Percentiles rank a stretch among this genome's conserved stretches.
These are phyloP conservation scores for Quercus dentata DNA, from an alignment of 306 rosid genomes.

Conservation along the genomic window DNA sequence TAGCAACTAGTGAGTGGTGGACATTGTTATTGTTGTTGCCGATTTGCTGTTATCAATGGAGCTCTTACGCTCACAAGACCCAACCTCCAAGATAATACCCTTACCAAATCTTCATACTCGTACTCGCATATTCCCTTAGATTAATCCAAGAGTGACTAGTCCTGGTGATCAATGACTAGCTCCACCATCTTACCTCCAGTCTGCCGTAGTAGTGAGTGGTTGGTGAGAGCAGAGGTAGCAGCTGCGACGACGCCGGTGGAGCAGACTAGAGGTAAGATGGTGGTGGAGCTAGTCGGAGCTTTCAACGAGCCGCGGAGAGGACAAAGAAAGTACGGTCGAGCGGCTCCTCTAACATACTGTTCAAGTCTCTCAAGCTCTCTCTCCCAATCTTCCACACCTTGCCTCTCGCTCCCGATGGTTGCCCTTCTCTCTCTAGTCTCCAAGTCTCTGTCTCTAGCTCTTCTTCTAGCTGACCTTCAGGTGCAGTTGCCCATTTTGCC, in stretches of 20 bases:
- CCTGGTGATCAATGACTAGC: too few relatives aligned
- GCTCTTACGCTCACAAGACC: too few relatives aligned
- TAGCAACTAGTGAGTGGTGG: too few relatives aligned
- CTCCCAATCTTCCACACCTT: conserved; percentile 56
- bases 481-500: conserved; percentile 2
- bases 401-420: conserved; percentile 60
- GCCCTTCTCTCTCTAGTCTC: conserved; percentile 81
- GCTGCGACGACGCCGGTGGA: conserved; percentile 18
- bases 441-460: conserved; percentile 60
- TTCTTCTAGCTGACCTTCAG: conserved; percentile 83
- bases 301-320: conserved; percentile 73
- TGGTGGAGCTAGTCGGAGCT: conserved; percentile 81
- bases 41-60: too few relatives aligned
- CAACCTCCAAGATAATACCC: too few relatives aligned
- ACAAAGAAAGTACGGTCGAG: conserved; percentile 54
- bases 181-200: too few relatives aligned
- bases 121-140: fast-evolving
- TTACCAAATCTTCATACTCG: too few relatives aligned
- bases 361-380: conserved; percentile 76
- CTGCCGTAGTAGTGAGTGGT: too few relatives aligned
- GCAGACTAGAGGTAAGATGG: conserved; percentile 70
- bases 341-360: conserved; percentile 57
- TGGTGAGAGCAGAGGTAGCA: neutral
- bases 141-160: too few relatives aligned
- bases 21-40: too few relatives aligned